Evolutionary conservation across 2,329 filamentous ascomycete species (phyloP).

Genomic region (Monosporascus sp.): DNA sequence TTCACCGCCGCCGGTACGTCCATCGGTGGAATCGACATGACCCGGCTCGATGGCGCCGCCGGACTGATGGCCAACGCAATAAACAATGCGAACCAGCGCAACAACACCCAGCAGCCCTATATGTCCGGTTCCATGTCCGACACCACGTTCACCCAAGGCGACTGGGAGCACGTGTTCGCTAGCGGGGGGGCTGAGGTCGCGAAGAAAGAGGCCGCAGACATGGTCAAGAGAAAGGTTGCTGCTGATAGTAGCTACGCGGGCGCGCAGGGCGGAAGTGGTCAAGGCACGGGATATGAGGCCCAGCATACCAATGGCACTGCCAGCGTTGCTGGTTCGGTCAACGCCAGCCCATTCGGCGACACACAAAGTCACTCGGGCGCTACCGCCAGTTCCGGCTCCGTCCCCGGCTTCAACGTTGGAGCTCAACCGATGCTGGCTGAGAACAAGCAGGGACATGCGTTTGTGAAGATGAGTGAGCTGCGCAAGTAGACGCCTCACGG

Average conservation of each 20-base stretch:
- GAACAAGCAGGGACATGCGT: background rate
- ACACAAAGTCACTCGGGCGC: background rate
- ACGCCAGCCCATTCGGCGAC: too few species aligned
- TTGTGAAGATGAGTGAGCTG: background rate
- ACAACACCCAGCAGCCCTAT: too few species aligned
- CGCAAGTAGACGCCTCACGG: too few species aligned
- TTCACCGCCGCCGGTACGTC: too few species aligned
- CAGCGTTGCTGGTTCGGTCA: background rate
- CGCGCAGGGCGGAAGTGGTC: too few species aligned
- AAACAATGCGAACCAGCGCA: background rate
- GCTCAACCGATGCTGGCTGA: background rate
- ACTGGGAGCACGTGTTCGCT: too few species aligned
- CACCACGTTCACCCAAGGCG: too few species aligned
- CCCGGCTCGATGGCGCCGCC: constrained; percentile 5
- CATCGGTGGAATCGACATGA: constrained; percentile 11
- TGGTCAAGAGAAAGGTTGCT: too few species aligned
- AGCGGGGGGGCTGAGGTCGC: too few species aligned
- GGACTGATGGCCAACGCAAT: constrained; percentile 6
- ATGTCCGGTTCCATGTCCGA: too few species aligned
- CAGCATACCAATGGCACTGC: background rate
- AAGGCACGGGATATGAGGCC: background rate
- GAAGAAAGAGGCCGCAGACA: too few species aligned
- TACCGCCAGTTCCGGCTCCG: background rate
- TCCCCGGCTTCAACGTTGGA: background rate
- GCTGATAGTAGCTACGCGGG: too few species aligned